Percentiles rank a stretch among this genome's conserved stretches.
Conservation (phyloP, 2,329 filamentous ascomycete genomes). For the Aspergillus sp. region DNA sequence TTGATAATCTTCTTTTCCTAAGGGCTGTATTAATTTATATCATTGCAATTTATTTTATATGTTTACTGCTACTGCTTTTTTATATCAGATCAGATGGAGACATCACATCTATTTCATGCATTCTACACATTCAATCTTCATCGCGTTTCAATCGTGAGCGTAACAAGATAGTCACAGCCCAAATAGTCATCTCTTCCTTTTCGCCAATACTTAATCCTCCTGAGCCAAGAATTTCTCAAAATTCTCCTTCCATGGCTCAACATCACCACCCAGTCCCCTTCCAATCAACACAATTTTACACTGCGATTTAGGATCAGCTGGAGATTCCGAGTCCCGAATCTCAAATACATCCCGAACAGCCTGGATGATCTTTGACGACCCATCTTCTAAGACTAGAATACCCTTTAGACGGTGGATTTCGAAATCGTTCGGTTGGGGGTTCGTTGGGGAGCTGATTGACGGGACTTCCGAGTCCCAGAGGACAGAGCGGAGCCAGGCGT, state of each 20-base stretch:
- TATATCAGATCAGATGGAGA: not conserved
- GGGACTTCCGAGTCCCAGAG: constrained; percentile 65
- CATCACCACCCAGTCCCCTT: constrained; percentile 32
- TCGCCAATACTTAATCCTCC: not conserved
- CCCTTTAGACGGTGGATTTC: constrained; percentile 90
- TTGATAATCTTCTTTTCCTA: constrained; percentile 16
- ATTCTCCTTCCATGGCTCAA: constrained; percentile 28
- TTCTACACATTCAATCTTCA: no score
- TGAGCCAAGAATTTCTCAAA: constrained; percentile 25
- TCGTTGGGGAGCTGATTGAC: constrained; percentile 2
- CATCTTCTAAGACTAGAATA: constrained; percentile 61
- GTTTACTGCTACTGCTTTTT: constrained; percentile 3
- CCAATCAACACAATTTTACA: constrained; percentile 47
- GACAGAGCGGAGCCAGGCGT: constrained; percentile 75
- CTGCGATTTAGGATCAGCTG: constrained; percentile 16
- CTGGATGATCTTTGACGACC: constrained; percentile 72
- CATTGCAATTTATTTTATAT: constrained; percentile 7
- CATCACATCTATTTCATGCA: not conserved
- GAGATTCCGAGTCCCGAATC: constrained; percentile 60
- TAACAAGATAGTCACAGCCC: no score
- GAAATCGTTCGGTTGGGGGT: constrained; percentile 43
- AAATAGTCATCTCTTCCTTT: not conserved
- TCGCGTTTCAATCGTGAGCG: no score
- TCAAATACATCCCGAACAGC: constrained; percentile 94
- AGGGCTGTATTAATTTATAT: constrained; percentile 24